Conservation (phyloP, 768 basidiomycete species). For the Albatrellus ellisii region DNA sequence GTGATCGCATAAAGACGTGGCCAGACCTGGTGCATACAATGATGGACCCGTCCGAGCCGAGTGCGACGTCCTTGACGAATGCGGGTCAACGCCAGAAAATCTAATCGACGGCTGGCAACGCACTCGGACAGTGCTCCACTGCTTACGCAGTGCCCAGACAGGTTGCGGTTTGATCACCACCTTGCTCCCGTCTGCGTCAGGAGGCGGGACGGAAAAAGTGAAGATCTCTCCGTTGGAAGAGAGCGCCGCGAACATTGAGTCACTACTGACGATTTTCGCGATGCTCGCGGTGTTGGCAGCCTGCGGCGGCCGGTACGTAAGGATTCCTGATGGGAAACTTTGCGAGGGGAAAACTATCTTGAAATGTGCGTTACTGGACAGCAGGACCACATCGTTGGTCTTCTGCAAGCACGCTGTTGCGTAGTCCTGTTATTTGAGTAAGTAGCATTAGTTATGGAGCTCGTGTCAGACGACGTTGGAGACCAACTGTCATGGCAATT, state of each 20-base stretch:
- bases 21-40: slow-evolving; percentile 92
- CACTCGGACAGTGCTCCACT: slow-evolving; percentile 74
- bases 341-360: slow-evolving; percentile 66
- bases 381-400: slow-evolving; percentile 71
- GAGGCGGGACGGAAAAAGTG: slow-evolving; percentile 44
- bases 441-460: neutral
- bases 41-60: slow-evolving; percentile 78
- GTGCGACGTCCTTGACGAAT: slow-evolving; percentile 62
- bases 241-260: slow-evolving; percentile 71
- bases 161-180: slow-evolving; percentile 66
- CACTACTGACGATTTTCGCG: slow-evolving; percentile 66
- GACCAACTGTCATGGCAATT: slow-evolving; percentile 60
- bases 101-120: slow-evolving; percentile 11
- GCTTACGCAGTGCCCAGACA: slow-evolving; percentile 80
- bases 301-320: slow-evolving; percentile 73
- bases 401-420: slow-evolving; percentile 73
- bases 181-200: slow-evolving; percentile 16
- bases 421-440: slow-evolving; percentile 39
- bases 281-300: slow-evolving; percentile 59
- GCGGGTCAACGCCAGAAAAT: neutral
- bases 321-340: slow-evolving; percentile 24
- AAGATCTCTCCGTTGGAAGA: slow-evolving; percentile 87
- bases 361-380: slow-evolving; percentile 64
- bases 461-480: neutral
- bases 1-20: slow-evolving; percentile 78